A percentile compares a stretch with the other conserved stretches of the same genome.
phyloP scores from a whole-genome alignment of 106 monocot species.

The Dendrobium officinale region DNA sequence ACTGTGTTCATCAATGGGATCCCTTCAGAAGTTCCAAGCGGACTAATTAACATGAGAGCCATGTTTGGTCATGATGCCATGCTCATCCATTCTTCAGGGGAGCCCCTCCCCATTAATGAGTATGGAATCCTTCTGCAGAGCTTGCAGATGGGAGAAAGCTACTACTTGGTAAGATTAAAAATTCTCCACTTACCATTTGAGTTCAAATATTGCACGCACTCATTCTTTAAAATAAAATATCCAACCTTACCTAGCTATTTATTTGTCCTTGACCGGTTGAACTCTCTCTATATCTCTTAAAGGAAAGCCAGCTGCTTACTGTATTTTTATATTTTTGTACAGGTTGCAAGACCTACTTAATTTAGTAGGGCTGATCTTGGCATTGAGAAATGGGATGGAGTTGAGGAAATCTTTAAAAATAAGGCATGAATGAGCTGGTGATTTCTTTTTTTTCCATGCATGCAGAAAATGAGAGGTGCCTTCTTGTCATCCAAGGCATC shows the following conservation, averaged over 20 bases:
- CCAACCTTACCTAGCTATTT: not conserved
- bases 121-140: constrained; percentile 65
- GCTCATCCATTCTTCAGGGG: constrained; percentile 80
- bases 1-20: constrained; percentile 93
- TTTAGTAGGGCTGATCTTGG: not conserved
- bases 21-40: constrained; percentile 66
- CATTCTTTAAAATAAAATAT: not conserved
- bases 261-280: not conserved
- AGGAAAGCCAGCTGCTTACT: constrained; percentile 1
- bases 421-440: not conserved
- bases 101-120: constrained; percentile 61
- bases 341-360: not conserved
- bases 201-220: not conserved
- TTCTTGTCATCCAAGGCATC: not conserved
- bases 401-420: not conserved
- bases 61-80: constrained; percentile 66
- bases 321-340: not conserved
- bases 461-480: not conserved
- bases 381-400: constrained; percentile 4
- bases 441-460: not conserved
- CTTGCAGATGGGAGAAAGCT: constrained; percentile 87
- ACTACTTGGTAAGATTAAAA: constrained; percentile 60
- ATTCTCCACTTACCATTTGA: not conserved
- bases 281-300: not conserved
- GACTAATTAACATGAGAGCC: constrained; percentile 56